phyloP scores from a whole-genome alignment of 139 green algal genomes.

The Micractinium conductrix region DNA sequence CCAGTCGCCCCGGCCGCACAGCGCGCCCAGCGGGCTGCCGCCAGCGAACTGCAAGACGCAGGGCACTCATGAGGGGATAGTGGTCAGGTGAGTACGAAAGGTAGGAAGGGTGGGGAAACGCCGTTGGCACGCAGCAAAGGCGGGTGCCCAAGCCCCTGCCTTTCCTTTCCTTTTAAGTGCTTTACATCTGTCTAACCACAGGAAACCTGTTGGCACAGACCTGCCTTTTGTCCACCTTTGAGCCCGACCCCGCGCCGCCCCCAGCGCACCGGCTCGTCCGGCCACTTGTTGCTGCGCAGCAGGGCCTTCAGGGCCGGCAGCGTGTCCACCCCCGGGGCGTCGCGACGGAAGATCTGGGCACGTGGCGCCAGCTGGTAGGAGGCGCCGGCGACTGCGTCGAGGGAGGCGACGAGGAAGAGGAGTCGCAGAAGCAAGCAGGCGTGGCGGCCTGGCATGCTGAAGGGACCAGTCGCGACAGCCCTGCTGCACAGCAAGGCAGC shows the following conservation, averaged over 20 bases:
- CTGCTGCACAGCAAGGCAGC: not conserved
- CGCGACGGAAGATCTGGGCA: constrained; percentile 69
- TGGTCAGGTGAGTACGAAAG: not conserved
- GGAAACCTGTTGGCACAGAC: no score
- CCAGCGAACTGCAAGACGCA: not conserved
- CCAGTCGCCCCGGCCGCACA: constrained; percentile 68
- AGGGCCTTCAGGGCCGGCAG: constrained; percentile 58
- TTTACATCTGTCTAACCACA: no score
- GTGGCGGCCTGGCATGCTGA: no score
- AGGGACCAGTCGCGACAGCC: no score
- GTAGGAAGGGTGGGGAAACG: not conserved
- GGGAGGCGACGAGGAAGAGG: constrained; percentile 16
- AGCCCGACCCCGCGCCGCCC: not conserved
- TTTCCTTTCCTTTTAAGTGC: no score
- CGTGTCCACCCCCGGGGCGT: constrained; percentile 46
- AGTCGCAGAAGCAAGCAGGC: no score
- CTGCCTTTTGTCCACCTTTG: not conserved
- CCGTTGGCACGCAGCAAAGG: not conserved
- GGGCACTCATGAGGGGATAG: not conserved
- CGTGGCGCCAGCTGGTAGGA: constrained; percentile 65
- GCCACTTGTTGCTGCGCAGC: constrained; percentile 73
- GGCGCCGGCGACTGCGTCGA: constrained; percentile 44
- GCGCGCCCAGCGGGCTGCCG: constrained; percentile 49
- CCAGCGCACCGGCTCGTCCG: constrained; percentile 29
- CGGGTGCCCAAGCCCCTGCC: no score